Evolutionary conservation across 1,139 yeast genomes (phyloP).

Genomic region (Yamadazyma atlantica): DNA sequence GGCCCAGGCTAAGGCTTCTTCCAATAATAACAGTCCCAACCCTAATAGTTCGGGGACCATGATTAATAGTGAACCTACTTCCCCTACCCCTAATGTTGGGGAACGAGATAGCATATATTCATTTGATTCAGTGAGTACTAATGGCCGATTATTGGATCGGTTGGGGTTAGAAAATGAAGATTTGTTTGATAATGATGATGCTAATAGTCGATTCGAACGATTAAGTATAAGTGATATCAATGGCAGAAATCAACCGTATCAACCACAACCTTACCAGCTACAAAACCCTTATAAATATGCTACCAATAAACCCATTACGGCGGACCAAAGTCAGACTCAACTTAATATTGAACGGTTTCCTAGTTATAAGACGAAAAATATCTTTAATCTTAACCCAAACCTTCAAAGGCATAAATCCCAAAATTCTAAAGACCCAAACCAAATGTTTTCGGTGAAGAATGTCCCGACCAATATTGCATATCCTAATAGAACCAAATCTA

Average conservation of each 20-base stretch:
- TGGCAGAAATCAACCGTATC: not conserved
- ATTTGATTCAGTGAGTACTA: conserved; percentile 47
- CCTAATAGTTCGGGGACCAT: not conserved
- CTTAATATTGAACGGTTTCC: conserved; percentile 8
- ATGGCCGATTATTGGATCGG: conserved; percentile 42
- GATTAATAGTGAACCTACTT: not conserved
- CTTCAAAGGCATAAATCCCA: conserved; percentile 7
- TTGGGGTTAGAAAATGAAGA: conserved; percentile 32
- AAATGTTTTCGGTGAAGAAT: conserved; percentile 17
- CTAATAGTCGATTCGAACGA: conserved; percentile 7
- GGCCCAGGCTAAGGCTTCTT: conserved; percentile 10
- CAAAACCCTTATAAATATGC: conserved; percentile 2
- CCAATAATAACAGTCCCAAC: not conserved
- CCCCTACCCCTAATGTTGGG: conserved; percentile 6
- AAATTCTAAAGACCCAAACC: conserved; percentile 1
- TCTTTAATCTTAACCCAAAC: conserved; percentile 6
- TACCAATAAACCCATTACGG: conserved; percentile 1
- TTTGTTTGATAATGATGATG: conserved; percentile 18
- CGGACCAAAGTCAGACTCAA: not conserved
- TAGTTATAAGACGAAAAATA: conserved; percentile 7
- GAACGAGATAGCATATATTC: conserved; percentile 41
- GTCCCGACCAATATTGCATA: conserved; percentile 26
- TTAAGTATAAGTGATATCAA: conserved; percentile 10
- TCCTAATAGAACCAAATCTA: conserved; percentile 24
- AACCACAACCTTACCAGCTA: conserved; percentile 1